Base-by-base conservation (phyloP, 202 grass and related monocot species). In the Dendrocalamus latiflorus region DNA sequence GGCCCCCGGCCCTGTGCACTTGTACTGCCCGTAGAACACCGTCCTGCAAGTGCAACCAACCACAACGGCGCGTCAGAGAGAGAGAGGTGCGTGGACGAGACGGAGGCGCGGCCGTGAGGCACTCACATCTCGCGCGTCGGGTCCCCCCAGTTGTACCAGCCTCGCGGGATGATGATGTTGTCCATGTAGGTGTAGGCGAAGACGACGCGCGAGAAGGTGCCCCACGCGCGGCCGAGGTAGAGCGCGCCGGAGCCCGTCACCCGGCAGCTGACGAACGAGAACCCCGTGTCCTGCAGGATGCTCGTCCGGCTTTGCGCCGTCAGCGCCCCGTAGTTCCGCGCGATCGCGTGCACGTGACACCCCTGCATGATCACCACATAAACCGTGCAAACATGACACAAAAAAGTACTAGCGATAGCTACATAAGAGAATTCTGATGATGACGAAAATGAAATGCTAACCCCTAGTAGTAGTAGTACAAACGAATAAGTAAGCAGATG, bases 141-240 rank as follows among this genome's bases (percentile, higher is more conserved):
- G 90, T 98, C 96, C 20, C 91, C 91, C 93, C 91, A 98, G 80
- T 98, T 95, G 80, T 98, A 87, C 96, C 93, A 98, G 0, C 96
- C 95, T 0, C 89, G 77, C 1, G 96, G 96, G 82, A 90, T 56
- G 85, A 98, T 95, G 83, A 98, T 93, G 91, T 90, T 86, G 74
- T 95, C 93, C 96, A 98, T 98, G 90, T 95, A 98, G 11, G 96
- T 98, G 91, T 92, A 95, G 18, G 93, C 91, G 80, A 95, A 98
- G 82, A 98, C 78, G 50, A 98, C 96, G 18, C 96, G 87, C 9
- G 96, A 98, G 91, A 98, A 98, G 70, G 89, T 84, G 42, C 96
- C 91, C 96, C 96, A 98, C 0, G 95, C 95, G 6, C 95, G 85
- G 68, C 95, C 95, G 33, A 98, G 84, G 82, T 95, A 98, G 41